Evolutionary conservation across 345 rosid species (phyloP), one percentile per base, ranked within the genome.

Genomic region (Rhodomyrtus tomentosa): DNA sequence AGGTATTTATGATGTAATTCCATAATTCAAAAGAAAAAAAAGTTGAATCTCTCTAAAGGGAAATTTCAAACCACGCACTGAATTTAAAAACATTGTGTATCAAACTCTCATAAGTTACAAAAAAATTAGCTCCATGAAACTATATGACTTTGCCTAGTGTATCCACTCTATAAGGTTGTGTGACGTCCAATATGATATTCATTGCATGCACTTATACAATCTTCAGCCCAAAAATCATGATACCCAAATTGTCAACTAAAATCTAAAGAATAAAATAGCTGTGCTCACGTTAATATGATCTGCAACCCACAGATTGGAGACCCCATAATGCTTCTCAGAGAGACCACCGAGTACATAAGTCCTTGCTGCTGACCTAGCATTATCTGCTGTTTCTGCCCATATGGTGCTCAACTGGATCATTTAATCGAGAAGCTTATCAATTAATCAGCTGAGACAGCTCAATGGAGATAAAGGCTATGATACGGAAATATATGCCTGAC

Each of bases 301-400:
- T 72, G 95, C 89, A 53, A 91, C 91, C 96, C 98, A 96, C 90
- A 94, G 94, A 91, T 92, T 89, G 58, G 90, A 91, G 85, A 95
- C 54, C 42, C 99, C 98, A 80, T 95, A 87, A 92, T 95, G 91
- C 84, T 94, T 96, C 87, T 92, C 95, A 36, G 96, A 95, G 81
- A 96, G 98, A 59, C 98, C 98, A 88, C 99, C 96, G 42, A 95
- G 93, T 86, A 96, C 95, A 89, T 91, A 92, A 27, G 90, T 91
- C 84, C 99, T 89, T 72, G 99, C 99, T 56, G 95, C 98, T 85
- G 95, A 93, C 87, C 98, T 90, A 79, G 99, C 99, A 84, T 92
- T 95, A 85, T 96, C 98, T 14, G 99, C 94, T 74, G 99, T 93
- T 88, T 96, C 98, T 20, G 99, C 98, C 98, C 99, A 96, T 89